Evolutionary conservation across 2,329 filamentous ascomycete species (phyloP).

Genomic region (Cadophora gregata): DNA sequence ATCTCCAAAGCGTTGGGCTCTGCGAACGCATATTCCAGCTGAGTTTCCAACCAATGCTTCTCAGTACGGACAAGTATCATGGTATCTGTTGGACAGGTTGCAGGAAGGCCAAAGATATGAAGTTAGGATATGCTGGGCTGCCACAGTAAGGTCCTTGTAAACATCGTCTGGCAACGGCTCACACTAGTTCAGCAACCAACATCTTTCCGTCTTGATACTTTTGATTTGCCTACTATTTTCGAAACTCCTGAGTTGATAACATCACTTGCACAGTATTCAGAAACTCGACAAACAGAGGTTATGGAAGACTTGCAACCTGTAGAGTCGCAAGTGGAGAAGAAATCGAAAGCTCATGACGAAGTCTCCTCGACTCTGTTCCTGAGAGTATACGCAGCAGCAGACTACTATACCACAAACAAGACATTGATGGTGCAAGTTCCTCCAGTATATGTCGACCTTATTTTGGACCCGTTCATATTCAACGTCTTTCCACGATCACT

Average conservation of each 20-base stretch:
- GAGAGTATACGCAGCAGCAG: slow-evolving; percentile 76
- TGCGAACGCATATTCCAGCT: slow-evolving; percentile 70
- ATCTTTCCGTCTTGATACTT: slow-evolving; percentile 72
- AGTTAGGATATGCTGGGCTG: slow-evolving; percentile 90
- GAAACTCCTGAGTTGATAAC: slow-evolving; percentile 66
- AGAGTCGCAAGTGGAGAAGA: slow-evolving; percentile 13
- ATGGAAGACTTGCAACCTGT: slow-evolving; percentile 29
- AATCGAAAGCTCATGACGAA: slow-evolving; percentile 27
- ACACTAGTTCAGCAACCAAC: slow-evolving; percentile 76
- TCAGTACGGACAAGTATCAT: slow-evolving; percentile 68
- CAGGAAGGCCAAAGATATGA: slow-evolving; percentile 82
- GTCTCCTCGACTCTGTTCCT: slow-evolving; percentile 51
- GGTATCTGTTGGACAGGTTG: slow-evolving; percentile 78
- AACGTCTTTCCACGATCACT: slow-evolving; percentile 83
- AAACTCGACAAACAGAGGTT: slow-evolving; percentile 51
- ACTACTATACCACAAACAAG: slow-evolving; percentile 80
- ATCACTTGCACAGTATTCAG: slow-evolving; percentile 68
- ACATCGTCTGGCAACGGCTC: slow-evolving; percentile 10
- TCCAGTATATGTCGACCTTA: slow-evolving; percentile 77
- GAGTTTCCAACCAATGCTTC: slow-evolving; percentile 65
- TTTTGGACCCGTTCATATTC: slow-evolving; percentile 84
- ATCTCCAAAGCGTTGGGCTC: slow-evolving; percentile 58
- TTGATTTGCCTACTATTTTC: slow-evolving; percentile 66
- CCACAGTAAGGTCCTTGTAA: slow-evolving; percentile 70
- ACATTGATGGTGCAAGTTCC: slow-evolving; percentile 77